Conservation (phyloP, 768 basidiomycete species). For the Boletus reticuloceps region DNA sequence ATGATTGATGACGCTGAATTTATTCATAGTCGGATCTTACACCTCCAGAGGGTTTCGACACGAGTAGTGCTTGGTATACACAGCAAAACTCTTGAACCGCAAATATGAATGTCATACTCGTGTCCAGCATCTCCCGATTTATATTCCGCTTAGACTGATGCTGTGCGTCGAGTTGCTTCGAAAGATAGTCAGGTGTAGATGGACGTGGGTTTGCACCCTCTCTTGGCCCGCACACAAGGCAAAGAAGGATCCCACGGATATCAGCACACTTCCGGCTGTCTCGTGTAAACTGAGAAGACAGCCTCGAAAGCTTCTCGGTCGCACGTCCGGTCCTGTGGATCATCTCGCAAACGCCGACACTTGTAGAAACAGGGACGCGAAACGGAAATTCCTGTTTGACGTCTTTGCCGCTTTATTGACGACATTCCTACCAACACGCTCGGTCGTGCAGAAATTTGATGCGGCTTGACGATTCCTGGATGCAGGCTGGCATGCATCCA, state of each 20-base stretch:
- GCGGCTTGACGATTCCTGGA: too few relatives aligned
- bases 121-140: conserved; percentile 22
- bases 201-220: background rate
- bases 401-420: background rate
- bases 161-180: background rate
- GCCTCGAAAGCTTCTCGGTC: background rate
- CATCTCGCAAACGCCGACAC: background rate
- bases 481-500: too few relatives aligned
- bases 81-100: conserved; percentile 43
- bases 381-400: background rate
- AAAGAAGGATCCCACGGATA: background rate
- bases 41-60: conserved; percentile 69
- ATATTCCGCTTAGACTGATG: conserved; percentile 18
- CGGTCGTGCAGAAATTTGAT: background rate
- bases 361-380: background rate
- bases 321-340: background rate
- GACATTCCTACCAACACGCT: background rate
- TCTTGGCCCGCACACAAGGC: background rate
- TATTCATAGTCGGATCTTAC: conserved; percentile 55
- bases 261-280: background rate
- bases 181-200: background rate
- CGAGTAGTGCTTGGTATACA: conserved; percentile 73
- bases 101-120: background rate
- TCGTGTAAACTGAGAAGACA: background rate
- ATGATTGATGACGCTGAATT: background rate